These are phyloP conservation scores for Stachybotrys elegans DNA, from an alignment of 2,329 filamentous ascomycete genomes.

Conservation along the genomic window DNA sequence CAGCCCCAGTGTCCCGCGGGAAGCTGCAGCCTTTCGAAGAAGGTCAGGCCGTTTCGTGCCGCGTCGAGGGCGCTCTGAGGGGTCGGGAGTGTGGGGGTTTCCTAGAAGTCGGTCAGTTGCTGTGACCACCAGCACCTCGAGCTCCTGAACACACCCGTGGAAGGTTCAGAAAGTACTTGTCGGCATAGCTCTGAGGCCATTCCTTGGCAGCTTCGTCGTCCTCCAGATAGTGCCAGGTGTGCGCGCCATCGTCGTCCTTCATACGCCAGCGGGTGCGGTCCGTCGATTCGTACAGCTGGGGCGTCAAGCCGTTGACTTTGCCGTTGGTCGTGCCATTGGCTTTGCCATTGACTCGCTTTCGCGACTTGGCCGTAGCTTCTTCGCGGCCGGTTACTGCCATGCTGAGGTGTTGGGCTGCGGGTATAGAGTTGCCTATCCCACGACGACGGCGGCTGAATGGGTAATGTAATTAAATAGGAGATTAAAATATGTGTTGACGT, in stretches of 20 bases:
- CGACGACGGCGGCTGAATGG: too few relatives aligned
- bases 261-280: slow-evolving; percentile 83
- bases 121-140: neutral
- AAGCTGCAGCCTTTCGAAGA: slow-evolving; percentile 86
- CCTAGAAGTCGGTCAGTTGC: too few relatives aligned
- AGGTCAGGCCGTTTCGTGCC: slow-evolving; percentile 76
- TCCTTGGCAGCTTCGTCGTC: slow-evolving; percentile 63
- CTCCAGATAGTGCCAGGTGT: slow-evolving; percentile 90
- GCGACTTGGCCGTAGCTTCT: neutral
- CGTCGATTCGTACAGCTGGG: slow-evolving; percentile 54
- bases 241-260: slow-evolving; percentile 73
- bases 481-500: too few relatives aligned
- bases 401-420: too few relatives aligned
- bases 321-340: neutral
- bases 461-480: too few relatives aligned
- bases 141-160: slow-evolving; percentile 55
- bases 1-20: slow-evolving; percentile 91
- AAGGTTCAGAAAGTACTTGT: slow-evolving; percentile 82
- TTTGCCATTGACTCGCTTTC: neutral
- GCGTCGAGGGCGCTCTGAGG: slow-evolving; percentile 71
- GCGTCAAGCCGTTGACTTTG: too few relatives aligned
- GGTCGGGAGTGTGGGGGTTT: slow-evolving; percentile 61
- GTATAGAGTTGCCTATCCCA: too few relatives aligned
- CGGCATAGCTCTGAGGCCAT: slow-evolving; percentile 86
- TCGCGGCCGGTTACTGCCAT: neutral